These are phyloP conservation scores for Pseudogymnoascus sp. DNA, from an alignment of 2,329 filamentous ascomycete genomes.

Conservation along the genomic window DNA sequence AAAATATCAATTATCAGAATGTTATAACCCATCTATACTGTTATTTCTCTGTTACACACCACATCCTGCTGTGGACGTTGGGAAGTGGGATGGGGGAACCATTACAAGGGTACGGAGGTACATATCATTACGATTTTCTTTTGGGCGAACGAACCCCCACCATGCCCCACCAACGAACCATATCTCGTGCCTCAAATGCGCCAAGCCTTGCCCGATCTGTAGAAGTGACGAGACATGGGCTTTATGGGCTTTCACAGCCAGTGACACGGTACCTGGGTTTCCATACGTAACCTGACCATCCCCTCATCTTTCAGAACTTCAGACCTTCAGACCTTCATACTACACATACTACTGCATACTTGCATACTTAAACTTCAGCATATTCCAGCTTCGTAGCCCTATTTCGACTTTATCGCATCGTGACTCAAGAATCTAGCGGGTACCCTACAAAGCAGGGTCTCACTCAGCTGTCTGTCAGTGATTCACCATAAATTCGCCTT, in stretches of 20 bases:
- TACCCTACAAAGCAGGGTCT: neutral
- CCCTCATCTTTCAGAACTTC: neutral
- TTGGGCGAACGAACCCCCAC: slow-evolving; percentile 2
- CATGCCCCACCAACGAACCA: slow-evolving; percentile 1
- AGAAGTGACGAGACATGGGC: slow-evolving; percentile 6
- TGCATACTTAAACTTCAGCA: neutral
- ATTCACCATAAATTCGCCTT: neutral
- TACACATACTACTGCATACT: neutral
- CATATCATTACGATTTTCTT: neutral
- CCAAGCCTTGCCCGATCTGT: slow-evolving; percentile 1
- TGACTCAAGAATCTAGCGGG: neutral
- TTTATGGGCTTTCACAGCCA: neutral
- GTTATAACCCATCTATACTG: neutral
- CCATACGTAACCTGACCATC: slow-evolving; percentile 7
- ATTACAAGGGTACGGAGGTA: neutral
- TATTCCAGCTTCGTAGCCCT: neutral
- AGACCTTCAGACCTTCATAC: neutral
- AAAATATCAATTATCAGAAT: neutral
- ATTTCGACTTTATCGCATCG: neutral
- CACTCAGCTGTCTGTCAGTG: neutral
- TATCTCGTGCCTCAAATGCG: slow-evolving; percentile 5
- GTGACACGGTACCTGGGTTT: slow-evolving; percentile 7
- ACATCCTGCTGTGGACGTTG: neutral
- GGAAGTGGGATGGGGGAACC: neutral
- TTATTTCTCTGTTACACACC: neutral